Conservation (phyloP, 164 flowering plant genomes). For the Vitis labrusca region DNA sequence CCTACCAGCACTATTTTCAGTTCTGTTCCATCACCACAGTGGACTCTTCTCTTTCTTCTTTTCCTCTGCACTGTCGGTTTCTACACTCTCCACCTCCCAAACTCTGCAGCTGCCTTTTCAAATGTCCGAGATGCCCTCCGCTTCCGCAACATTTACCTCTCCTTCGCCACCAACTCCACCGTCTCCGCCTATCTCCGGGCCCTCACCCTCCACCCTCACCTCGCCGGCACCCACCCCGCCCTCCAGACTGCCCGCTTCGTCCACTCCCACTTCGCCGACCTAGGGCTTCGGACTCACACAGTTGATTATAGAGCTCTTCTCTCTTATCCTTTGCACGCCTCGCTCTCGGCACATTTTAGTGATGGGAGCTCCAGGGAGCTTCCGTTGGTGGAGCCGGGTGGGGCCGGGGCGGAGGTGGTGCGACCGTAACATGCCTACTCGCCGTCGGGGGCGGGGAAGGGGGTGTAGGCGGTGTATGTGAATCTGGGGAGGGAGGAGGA, state of each 20-base stretch:
- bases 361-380: conserved; percentile 34
- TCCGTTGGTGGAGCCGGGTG: conserved; percentile 26
- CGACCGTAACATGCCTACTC: conserved; percentile 90
- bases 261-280: conserved; percentile 36
- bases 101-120: neutral
- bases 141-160: conserved; percentile 50
- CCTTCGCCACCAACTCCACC: conserved; percentile 57
- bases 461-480: conserved; percentile 55
- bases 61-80: no score
- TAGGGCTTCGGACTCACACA: conserved; percentile 44
- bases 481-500: conserved; percentile 75
- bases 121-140: conserved; percentile 22
- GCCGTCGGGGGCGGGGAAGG: conserved; percentile 65
- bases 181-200: conserved; percentile 66
- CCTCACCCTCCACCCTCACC: conserved; percentile 80
- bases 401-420: conserved; percentile 29
- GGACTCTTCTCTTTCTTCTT: no score
- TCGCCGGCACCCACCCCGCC: conserved; percentile 71
- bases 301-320: conserved; percentile 51
- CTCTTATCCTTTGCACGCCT: conserved; percentile 60
- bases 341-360: conserved; percentile 46
- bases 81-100: no score
- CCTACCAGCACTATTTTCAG: no score
- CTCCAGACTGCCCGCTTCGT: conserved; percentile 41
- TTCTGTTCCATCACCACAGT: no score